phyloP scores from a whole-genome alignment of 768 basidiomycete genomes.

The Boletus barrowsii region DNA sequence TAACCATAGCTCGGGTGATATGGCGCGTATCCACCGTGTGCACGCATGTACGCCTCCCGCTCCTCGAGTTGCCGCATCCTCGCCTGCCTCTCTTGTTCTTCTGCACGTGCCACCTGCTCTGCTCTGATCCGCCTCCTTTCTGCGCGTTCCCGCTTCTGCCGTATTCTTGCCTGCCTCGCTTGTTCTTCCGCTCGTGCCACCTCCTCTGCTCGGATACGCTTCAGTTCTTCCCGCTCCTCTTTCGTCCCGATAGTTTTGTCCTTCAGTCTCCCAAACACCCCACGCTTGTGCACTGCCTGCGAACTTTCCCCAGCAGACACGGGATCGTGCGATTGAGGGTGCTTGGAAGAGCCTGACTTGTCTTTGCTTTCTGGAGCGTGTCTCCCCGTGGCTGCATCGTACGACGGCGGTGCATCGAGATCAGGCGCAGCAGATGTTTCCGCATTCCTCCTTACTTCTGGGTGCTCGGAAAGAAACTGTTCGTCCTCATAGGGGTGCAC shows the following conservation, averaged over 20 bases:
- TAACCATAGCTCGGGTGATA: slow-evolving; percentile 23
- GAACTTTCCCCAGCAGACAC: not conserved
- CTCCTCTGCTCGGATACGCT: slow-evolving; percentile 32
- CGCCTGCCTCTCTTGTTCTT: slow-evolving; percentile 18
- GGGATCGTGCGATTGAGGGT: not conserved
- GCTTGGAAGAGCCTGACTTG: not conserved
- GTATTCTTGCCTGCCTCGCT: slow-evolving; percentile 14
- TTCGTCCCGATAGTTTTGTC: slow-evolving; percentile 63
- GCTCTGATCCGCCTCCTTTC: slow-evolving; percentile 34
- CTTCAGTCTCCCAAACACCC: slow-evolving; percentile 59
- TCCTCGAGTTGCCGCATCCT: slow-evolving; percentile 22
- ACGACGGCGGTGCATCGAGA: slow-evolving; percentile 26
- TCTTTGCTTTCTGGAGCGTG: slow-evolving; percentile 28
- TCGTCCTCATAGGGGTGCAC: slow-evolving; percentile 70
- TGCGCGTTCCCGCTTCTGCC: slow-evolving; percentile 36
- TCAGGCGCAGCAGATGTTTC: slow-evolving; percentile 2
- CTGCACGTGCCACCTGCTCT: slow-evolving; percentile 27
- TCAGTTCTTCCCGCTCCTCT: slow-evolving; percentile 55
- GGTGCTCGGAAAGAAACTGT: slow-evolving; percentile 55
- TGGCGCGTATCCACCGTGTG: slow-evolving; percentile 31
- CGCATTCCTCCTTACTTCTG: slow-evolving; percentile 42
- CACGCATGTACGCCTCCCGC: slow-evolving; percentile 36
- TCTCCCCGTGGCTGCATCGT: slow-evolving; percentile 23
- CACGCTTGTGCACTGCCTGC: slow-evolving; percentile 38
- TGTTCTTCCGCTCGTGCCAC: slow-evolving; percentile 21